Evolutionary conservation across 2,329 filamentous ascomycete genomes (phyloP).

Genomic region (Trichoderma atroviride): DNA sequence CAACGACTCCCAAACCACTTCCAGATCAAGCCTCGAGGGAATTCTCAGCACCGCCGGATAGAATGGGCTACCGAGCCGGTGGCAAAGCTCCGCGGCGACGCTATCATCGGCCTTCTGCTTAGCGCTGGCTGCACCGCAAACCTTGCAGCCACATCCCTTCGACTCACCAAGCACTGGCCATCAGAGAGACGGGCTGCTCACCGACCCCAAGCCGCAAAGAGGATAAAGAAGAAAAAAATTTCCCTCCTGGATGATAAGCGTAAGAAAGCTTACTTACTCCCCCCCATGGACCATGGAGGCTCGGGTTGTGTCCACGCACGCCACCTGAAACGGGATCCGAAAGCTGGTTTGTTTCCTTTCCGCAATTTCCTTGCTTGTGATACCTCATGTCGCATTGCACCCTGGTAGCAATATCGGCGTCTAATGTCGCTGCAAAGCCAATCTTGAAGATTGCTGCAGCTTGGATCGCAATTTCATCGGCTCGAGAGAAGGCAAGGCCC

Average conservation of each 20-base stretch:
- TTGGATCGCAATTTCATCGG: constrained; percentile 15
- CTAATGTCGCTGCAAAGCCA: neutral
- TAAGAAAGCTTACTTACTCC: constrained; percentile 7
- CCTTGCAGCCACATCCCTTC: constrained; percentile 28
- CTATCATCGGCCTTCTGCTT: constrained; percentile 26
- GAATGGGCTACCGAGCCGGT: constrained; percentile 19
- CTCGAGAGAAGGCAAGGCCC: neutral
- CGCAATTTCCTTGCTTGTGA: constrained; percentile 7
- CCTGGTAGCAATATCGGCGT: neutral
- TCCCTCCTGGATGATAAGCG: constrained; percentile 18
- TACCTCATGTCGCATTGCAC: constrained; percentile 20
- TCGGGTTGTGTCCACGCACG: constrained; percentile 7
- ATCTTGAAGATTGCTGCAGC: neutral
- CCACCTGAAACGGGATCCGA: constrained; percentile 18
- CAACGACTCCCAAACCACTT: neutral
- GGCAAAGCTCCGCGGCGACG: constrained; percentile 26
- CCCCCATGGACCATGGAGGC: neutral
- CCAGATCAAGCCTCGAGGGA: constrained; percentile 9
- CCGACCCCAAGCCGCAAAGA: constrained; percentile 11
- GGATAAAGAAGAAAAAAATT: neutral
- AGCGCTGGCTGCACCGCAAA: constrained; percentile 24
- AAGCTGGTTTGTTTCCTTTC: neutral
- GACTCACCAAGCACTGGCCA: constrained; percentile 15
- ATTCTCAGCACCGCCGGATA: constrained; percentile 11
- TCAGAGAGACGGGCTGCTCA: constrained; percentile 12